phyloP scores from a whole-genome alignment of 2,329 filamentous ascomycete genomes.

The Cladosporium halotolerans region DNA sequence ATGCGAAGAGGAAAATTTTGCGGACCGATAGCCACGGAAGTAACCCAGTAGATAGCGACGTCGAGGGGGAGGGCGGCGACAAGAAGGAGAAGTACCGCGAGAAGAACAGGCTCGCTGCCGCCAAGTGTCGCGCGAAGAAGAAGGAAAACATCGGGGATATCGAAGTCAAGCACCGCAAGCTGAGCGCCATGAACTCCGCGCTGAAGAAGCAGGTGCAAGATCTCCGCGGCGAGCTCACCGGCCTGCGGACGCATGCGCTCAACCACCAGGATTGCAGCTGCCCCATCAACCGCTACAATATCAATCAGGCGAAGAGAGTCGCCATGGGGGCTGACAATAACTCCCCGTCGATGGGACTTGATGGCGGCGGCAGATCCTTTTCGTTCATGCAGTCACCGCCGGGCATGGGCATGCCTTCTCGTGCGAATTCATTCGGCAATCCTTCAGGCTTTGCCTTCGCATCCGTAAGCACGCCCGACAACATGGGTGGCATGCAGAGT shows the following conservation, averaged over 20 bases:
- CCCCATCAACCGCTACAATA: constrained; percentile 30
- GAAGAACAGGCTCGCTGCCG: constrained; percentile 65
- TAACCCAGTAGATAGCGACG: constrained; percentile 11
- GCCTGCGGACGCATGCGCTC: constrained; percentile 28
- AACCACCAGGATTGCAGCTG: constrained; percentile 30
- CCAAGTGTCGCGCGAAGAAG: constrained; percentile 67
- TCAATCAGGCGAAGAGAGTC: constrained; percentile 24
- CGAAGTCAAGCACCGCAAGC: constrained; percentile 40
- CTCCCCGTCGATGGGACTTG: constrained; percentile 19
- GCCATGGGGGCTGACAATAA: constrained; percentile 13
- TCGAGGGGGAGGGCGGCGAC: constrained; percentile 27
- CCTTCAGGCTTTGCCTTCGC: constrained; percentile 12
- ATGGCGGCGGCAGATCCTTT: constrained; percentile 7
- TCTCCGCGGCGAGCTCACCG: constrained; percentile 28
- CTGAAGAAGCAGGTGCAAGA: constrained; percentile 28
- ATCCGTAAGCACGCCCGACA: constrained; percentile 10
- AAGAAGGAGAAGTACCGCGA: constrained; percentile 57
- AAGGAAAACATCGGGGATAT: constrained; percentile 51
- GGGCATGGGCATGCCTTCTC: constrained; percentile 3
- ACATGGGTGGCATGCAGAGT: constrained; percentile 7
- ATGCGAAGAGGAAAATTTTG: constrained; percentile 25
- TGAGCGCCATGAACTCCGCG: constrained; percentile 27
- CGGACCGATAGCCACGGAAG: constrained; percentile 15
- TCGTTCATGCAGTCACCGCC: constrained; percentile 9
- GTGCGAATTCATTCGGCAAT: constrained; percentile 5